Evolutionary conservation across 352 stramenopile genomes (phyloP).

Genomic region (Pythium sp.): DNA sequence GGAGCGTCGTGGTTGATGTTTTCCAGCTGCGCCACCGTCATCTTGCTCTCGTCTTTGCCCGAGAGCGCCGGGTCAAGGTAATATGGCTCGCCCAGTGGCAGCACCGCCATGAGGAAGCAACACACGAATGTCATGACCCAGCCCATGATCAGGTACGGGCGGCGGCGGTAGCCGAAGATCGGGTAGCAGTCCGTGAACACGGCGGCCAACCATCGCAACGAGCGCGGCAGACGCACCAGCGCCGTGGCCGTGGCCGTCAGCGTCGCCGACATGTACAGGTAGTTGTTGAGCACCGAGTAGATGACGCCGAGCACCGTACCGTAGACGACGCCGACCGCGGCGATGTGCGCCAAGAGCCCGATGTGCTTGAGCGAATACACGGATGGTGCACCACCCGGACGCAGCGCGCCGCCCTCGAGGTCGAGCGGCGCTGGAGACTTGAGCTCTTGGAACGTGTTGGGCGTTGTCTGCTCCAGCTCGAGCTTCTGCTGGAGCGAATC

Average conservation of each 20-base stretch:
- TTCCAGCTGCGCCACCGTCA: constrained; percentile 29
- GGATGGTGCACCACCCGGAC: constrained; percentile 32
- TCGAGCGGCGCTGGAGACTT: constrained; percentile 7
- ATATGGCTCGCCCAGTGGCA: constrained; percentile 50
- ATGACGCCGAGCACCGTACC: constrained; percentile 33
- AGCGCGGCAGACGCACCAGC: constrained; percentile 39
- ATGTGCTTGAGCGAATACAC: constrained; percentile 40
- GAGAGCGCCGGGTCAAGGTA: constrained; percentile 29
- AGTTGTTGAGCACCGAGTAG: constrained; percentile 59
- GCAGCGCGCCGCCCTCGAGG: constrained; percentile 35
- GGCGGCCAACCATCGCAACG: constrained; percentile 52
- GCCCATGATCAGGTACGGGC: constrained; percentile 78
- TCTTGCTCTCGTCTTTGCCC: constrained; percentile 25
- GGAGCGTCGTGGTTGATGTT: constrained; percentile 42
- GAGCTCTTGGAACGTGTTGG: constrained; percentile 1
- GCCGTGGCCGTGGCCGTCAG: constrained; percentile 42
- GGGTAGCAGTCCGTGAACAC: constrained; percentile 79
- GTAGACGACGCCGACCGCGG: constrained; percentile 42
- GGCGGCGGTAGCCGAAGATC: constrained; percentile 74
- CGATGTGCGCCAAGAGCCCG: constrained; percentile 45
- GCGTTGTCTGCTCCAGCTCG: not conserved
- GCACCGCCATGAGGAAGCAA: constrained; percentile 43
- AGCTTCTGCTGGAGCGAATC: constrained; percentile 8
- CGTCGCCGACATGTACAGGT: constrained; percentile 54
- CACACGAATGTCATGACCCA: constrained; percentile 40